These are phyloP conservation scores for Aspergillus nanangensis DNA, from an alignment of 495 filamentous ascomycete genomes.

Conservation along the genomic window DNA sequence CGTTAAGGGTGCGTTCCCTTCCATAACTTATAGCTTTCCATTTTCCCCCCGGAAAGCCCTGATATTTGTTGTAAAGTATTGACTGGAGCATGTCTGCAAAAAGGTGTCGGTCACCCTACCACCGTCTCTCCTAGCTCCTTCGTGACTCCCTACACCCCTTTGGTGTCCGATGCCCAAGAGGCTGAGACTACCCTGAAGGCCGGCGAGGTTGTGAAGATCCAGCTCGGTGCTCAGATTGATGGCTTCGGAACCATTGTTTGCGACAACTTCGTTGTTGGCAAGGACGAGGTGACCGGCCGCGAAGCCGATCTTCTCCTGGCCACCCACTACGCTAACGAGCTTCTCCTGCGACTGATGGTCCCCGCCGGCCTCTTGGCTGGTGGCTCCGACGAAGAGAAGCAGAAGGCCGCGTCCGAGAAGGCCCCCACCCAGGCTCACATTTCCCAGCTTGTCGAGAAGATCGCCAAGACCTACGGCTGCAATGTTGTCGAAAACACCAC, in stretches of 20 bases:
- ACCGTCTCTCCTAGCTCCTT: constrained; percentile 93
- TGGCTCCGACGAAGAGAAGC: constrained; percentile 90
- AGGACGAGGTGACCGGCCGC: constrained; percentile 62
- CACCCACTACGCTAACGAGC: constrained; percentile 92
- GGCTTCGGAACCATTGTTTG: constrained; percentile 95
- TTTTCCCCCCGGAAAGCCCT: too few species aligned
- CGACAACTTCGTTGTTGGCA: constrained; percentile 74
- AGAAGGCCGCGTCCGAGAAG: constrained; percentile 80
- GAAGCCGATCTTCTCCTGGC: constrained; percentile 85
- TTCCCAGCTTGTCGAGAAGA: constrained; percentile 80
- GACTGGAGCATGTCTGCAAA: constrained; percentile 12
- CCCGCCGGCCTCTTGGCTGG: constrained; percentile 79
- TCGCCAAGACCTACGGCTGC: constrained; percentile 85
- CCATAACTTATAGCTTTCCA: too few species aligned
- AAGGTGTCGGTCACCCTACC: constrained; percentile 87
- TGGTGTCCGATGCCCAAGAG: constrained; percentile 80
- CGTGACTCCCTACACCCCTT: constrained; percentile 93
- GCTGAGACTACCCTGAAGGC: constrained; percentile 72
- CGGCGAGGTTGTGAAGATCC: constrained; percentile 88
- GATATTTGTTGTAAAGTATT: constrained; percentile 9
- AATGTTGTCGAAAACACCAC: constrained; percentile 96
- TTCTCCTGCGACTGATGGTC: constrained; percentile 84
- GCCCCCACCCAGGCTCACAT: constrained; percentile 78
- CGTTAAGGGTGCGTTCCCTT: constrained; percentile 68
- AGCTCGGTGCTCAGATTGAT: constrained; percentile 96